Evolutionary conservation across 2,329 filamentous ascomycete species (phyloP).

Genomic region (Pestalotiopsis sp.): DNA sequence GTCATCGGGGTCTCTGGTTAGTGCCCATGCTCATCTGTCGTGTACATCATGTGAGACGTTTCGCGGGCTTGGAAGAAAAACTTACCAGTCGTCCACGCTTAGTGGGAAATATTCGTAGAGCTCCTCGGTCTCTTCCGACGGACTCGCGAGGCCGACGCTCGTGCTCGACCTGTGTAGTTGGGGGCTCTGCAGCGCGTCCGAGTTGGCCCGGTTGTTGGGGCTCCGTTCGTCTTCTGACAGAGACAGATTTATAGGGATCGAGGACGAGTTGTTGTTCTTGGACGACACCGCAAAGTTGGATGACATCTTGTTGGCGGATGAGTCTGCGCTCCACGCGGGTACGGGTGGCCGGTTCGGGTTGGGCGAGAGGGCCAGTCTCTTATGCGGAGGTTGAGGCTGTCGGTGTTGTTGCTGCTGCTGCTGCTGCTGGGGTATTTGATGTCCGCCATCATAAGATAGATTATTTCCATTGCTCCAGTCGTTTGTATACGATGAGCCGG

Average conservation of each 20-base stretch:
- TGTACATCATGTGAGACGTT: neutral
- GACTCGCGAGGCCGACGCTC: slow-evolving; percentile 53
- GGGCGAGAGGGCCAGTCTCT: slow-evolving; percentile 56
- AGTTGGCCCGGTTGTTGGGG: slow-evolving; percentile 50
- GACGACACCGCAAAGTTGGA: slow-evolving; percentile 21
- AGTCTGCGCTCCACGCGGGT: slow-evolving; percentile 47
- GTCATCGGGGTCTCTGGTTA: neutral
- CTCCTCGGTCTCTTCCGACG: slow-evolving; percentile 77
- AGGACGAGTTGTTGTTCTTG: slow-evolving; percentile 28
- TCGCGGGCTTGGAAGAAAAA: slow-evolving; percentile 3
- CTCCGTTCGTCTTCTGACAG: slow-evolving; percentile 64
- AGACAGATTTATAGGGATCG: slow-evolving; percentile 51
- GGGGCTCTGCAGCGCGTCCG: slow-evolving; percentile 53
- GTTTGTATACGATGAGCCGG: slow-evolving; percentile 34
- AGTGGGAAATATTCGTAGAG: slow-evolving; percentile 95
- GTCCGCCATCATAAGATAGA: slow-evolving; percentile 27
- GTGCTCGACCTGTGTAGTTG: slow-evolving; percentile 33
- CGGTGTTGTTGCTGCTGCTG: slow-evolving; percentile 34
- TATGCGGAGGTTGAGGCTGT: slow-evolving; percentile 39
- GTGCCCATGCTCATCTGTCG: neutral
- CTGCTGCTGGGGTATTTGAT: slow-evolving; percentile 36
- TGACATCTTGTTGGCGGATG: slow-evolving; percentile 26
- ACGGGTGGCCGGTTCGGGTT: slow-evolving; percentile 54
- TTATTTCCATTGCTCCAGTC: slow-evolving; percentile 50
- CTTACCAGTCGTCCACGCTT: slow-evolving; percentile 82